Conservation (phyloP, 1,139 yeast genomes). For the Nakaseomyces delphensis region DNA sequence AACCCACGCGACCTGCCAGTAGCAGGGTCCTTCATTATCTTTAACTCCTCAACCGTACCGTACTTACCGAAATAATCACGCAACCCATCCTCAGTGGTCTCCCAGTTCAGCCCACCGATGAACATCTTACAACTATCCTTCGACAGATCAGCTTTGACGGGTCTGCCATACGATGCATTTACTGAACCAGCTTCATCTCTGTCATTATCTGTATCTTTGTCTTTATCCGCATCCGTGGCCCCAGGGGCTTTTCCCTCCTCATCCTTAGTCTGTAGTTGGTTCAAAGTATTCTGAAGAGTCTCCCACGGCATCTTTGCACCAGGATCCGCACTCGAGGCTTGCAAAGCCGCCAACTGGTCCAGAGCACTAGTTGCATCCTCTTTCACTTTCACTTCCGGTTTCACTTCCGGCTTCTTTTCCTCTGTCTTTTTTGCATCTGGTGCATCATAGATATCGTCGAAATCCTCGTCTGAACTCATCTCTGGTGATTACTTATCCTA, state of each 20-base stretch:
- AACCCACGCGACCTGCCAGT: constrained; percentile 96
- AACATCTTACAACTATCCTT: constrained; percentile 84
- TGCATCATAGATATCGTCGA: constrained; percentile 62
- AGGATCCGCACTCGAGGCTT: constrained; percentile 19
- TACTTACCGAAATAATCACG: constrained; percentile 77
- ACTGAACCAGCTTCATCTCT: constrained; percentile 15
- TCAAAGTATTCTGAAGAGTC: constrained; percentile 10
- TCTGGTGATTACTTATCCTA: neutral
- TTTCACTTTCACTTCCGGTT: constrained; percentile 10
- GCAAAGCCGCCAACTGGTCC: constrained; percentile 31
- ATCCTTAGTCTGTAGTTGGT: constrained; percentile 5
- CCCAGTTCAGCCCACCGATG: constrained; percentile 98
- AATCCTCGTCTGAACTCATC: constrained; percentile 63
- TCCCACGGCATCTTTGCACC: constrained; percentile 7
- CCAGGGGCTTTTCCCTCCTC: neutral
- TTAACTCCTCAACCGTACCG: constrained; percentile 84
- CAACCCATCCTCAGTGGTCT: constrained; percentile 81
- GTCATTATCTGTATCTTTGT: neutral
- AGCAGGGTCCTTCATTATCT: constrained; percentile 85
- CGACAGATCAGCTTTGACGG: constrained; percentile 35
- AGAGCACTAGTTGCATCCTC: constrained; percentile 20
- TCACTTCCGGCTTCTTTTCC: constrained; percentile 9
- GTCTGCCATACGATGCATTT: constrained; percentile 8
- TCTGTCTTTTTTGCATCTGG: constrained; percentile 11
- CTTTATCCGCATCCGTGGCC: neutral